Conservation (phyloP, 208 protist genomes). For the Porcisia deanei region DNA sequence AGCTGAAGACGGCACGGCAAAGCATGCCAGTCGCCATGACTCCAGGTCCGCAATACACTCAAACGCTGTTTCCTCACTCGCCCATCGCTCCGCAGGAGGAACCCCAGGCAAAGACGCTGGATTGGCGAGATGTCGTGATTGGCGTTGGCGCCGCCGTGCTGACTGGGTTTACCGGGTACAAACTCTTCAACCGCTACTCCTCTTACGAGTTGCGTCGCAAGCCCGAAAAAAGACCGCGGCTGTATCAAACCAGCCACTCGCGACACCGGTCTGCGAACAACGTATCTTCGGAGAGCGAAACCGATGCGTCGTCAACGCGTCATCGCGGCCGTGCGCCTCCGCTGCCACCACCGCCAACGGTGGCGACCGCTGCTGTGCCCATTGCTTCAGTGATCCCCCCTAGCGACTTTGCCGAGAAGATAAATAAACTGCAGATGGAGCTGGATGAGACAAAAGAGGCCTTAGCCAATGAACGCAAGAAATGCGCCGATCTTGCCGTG, state of each 20-base stretch:
- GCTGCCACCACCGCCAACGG: conserved; percentile 25
- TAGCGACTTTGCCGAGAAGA: conserved; percentile 31
- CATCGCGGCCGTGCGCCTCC: conserved; percentile 8
- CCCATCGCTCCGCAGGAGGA: conserved; percentile 31
- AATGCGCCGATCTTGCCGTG: conserved; percentile 62
- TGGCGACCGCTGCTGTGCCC: conserved; percentile 9
- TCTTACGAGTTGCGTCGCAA: conserved; percentile 84
- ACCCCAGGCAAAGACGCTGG: conserved; percentile 23
- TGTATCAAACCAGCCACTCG: conserved; percentile 8
- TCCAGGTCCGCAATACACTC: conserved; percentile 23
- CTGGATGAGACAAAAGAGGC: conserved; percentile 71
- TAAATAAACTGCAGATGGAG: conserved; percentile 53
- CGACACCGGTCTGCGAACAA: conserved; percentile 3
- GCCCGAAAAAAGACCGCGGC: conserved; percentile 33
- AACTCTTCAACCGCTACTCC: conserved; percentile 75
- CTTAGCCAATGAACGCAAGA: conserved; percentile 64
- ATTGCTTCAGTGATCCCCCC: conserved; percentile 5
- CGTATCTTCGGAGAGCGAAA: conserved; percentile 31
- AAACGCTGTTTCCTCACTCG: conserved; percentile 50
- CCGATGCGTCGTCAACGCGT: conserved; percentile 17
- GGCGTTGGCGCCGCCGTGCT: conserved; percentile 58
- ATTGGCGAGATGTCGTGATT: conserved; percentile 87
- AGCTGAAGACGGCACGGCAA: conserved; percentile 9
- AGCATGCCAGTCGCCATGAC: conserved; percentile 1
- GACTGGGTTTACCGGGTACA: conserved; percentile 48